Base-by-base conservation (phyloP, 2,329 filamentous ascomycete genomes). In the Exophiala oligosperma region DNA sequence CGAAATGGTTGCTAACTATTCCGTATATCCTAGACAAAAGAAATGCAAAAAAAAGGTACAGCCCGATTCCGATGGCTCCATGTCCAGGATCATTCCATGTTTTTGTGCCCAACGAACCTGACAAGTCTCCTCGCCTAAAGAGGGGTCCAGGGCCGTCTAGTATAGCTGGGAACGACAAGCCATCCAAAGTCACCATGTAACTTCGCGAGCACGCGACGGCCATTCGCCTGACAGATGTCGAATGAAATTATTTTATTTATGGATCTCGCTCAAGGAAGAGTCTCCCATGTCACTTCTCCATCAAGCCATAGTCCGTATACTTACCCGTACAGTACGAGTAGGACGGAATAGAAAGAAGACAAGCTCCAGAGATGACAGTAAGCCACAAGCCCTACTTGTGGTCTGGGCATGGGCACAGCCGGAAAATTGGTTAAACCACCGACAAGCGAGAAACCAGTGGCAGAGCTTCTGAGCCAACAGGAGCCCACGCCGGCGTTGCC, bases 361-460 rank as follows among this genome's bases (percentile, higher is more conserved):
- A 35, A 32, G 14, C 28, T 43, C 49, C 49, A 52, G 44, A 47
- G 5, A 17, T 46, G 7, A 35, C 6, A 35, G 7, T 35, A 9
- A 35, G 32, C 32, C 8, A 43, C 40, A 43, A 43, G 21, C 40
- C 5, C 40, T 43, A 35, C 46, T 29, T 50, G 17, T 14, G 17
- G 23, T 47, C 47, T 38, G 23, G 29, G 35, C 56, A 51, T 4
- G 29, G 48, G 35, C 44, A 35, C 46, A 47, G 43, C 51, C 60
- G 57, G 51, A 60, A 46, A 52, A 63, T 60, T 63, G 40, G 32
- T 48, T 57, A 47, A 52, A 21, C 14, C 37, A 44, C 37, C 35
- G 52, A 43, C 55, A 63, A 61, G 61, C 61, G 61, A 63, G 61
- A 63, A 63, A 63, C 61, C 61, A 63, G 58, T 49, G 54, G 32